Conservation (phyloP, 2,329 filamentous ascomycete species). For the Claviceps cyperi region DNA sequence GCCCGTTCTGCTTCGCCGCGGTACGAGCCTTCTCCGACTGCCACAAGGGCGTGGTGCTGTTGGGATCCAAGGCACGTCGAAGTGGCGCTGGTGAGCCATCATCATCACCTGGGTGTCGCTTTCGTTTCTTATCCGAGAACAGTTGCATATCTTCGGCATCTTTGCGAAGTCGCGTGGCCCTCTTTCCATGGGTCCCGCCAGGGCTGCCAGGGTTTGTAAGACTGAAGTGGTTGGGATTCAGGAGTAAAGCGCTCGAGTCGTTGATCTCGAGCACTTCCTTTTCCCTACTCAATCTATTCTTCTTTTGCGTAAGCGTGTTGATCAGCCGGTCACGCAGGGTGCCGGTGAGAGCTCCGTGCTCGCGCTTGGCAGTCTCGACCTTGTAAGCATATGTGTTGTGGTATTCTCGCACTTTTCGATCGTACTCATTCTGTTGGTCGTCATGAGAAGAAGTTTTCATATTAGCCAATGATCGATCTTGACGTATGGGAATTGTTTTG, state of each 20-base stretch:
- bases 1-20: constrained; percentile 40
- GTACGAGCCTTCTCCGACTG: constrained; percentile 43
- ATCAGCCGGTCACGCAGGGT: constrained; percentile 54
- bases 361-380: constrained; percentile 45
- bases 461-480: background rate
- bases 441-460: background rate
- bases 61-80: constrained; percentile 39
- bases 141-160: constrained; percentile 43
- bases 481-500: no score
- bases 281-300: constrained; percentile 47
- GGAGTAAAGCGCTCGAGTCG: constrained; percentile 48
- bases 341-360: constrained; percentile 42
- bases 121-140: constrained; percentile 47
- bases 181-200: constrained; percentile 47
- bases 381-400: constrained; percentile 47
- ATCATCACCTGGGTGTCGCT: constrained; percentile 44
- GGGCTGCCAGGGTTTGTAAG: constrained; percentile 50
- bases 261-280: constrained; percentile 55
- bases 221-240: constrained; percentile 55
- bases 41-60: constrained; percentile 47
- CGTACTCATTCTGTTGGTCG: constrained; percentile 40
- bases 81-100: constrained; percentile 48
- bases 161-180: constrained; percentile 45
- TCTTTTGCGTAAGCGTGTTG: constrained; percentile 50
- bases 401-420: constrained; percentile 45